Percentiles rank a stretch among this genome's conserved stretches.
These are phyloP conservation scores for Monosporascus sp. DNA, from an alignment of 2,329 filamentous ascomycete genomes.

Conservation along the genomic window DNA sequence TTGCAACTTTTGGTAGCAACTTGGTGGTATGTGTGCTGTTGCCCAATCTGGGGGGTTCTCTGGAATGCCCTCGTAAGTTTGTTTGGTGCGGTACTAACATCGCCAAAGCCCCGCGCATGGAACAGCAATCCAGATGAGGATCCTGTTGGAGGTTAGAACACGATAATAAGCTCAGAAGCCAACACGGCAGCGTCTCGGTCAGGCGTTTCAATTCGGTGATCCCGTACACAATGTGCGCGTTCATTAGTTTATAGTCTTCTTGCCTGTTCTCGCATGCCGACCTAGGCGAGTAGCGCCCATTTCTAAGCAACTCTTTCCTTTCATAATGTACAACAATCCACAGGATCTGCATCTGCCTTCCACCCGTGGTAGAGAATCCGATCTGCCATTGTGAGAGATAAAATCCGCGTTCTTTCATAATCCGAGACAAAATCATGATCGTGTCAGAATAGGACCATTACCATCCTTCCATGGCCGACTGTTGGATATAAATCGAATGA, in stretches of 20 bases:
- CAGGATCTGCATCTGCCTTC: neutral
- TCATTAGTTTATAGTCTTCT: neutral
- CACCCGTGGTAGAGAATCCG: neutral
- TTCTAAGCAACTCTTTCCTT: neutral
- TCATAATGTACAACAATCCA: neutral
- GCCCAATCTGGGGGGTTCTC: no score
- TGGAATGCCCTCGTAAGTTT: no score
- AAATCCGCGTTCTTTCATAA: neutral
- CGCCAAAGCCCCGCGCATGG: no score
- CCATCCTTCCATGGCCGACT: constrained; percentile 14
- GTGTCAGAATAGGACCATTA: constrained; percentile 13
- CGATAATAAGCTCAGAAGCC: neutral
- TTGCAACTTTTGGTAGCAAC: no score
- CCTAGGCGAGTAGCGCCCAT: neutral
- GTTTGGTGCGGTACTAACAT: no score
- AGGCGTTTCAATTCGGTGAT: neutral
- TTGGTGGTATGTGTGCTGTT: no score
- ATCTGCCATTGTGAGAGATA: neutral
- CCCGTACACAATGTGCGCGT: neutral
- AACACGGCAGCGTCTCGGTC: neutral
- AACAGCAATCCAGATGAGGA: neutral
- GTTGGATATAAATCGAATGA: constrained; percentile 15
- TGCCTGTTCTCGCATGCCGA: neutral
- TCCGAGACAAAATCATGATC: neutral
- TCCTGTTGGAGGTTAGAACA: neutral